Evolutionary conservation across 2,329 filamentous ascomycete genomes (phyloP).

Genomic region (Hymenoscyphus fructigenus): DNA sequence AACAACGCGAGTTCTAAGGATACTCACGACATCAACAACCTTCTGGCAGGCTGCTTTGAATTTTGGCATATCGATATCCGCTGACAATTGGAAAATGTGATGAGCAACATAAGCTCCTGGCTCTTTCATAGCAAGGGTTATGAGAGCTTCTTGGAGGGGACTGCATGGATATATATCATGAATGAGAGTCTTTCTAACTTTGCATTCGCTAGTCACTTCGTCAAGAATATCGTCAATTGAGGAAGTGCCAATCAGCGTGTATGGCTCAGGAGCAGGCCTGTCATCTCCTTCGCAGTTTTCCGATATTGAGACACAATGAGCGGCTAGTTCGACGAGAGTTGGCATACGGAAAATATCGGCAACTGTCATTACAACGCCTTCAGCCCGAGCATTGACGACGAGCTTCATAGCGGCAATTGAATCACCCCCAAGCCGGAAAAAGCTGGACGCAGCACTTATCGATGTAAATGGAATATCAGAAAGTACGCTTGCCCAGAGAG

Average conservation of each 20-base stretch:
- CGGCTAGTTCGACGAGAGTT: conserved; percentile 43
- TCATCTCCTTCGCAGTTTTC: conserved; percentile 20
- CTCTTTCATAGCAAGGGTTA: conserved; percentile 13
- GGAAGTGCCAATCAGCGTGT: background rate
- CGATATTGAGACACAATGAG: conserved; percentile 2
- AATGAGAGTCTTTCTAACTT: conserved; percentile 16
- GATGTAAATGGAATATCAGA: conserved; percentile 14
- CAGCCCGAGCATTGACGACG: conserved; percentile 34
- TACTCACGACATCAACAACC: conserved; percentile 30
- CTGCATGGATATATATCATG: conserved; percentile 41
- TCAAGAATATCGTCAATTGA: background rate
- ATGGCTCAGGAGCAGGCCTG: background rate
- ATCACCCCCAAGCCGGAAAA: conserved; percentile 48
- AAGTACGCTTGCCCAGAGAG: conserved; percentile 17
- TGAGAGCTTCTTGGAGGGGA: conserved; percentile 39
- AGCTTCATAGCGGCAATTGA: conserved; percentile 44
- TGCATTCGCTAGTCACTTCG: background rate
- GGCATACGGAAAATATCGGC: conserved; percentile 44
- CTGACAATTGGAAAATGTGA: conserved; percentile 10
- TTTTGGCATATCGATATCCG: conserved; percentile 6
- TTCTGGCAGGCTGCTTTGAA: conserved; percentile 31
- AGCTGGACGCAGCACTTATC: conserved; percentile 37
- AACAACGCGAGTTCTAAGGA: conserved; percentile 21
- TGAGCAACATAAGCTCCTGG: conserved; percentile 11
- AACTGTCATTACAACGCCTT: conserved; percentile 39